Percentiles rank a stretch among this genome's conserved stretches.
phyloP scores from a whole-genome alignment of 2,329 filamentous ascomycete genomes.

The Exophiala lecanii-corni region DNA sequence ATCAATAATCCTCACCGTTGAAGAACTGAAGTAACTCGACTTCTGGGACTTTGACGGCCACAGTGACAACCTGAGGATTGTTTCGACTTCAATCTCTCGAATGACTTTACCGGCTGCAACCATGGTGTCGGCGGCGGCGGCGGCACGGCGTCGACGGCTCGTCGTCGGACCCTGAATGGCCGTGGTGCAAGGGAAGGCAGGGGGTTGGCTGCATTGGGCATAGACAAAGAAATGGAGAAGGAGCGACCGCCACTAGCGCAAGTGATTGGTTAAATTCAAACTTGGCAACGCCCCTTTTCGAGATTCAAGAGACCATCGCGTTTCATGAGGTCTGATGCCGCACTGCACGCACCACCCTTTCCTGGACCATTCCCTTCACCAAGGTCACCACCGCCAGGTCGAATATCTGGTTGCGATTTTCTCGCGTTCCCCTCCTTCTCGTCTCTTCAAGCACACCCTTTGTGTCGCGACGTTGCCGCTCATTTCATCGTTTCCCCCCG shows the following conservation, averaged over 20 bases:
- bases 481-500: slow-evolving; percentile 8
- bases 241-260: neutral
- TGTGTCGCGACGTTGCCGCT: slow-evolving; percentile 17
- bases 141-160: too few species aligned
- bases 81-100: too few species aligned
- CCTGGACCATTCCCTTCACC: slow-evolving; percentile 30
- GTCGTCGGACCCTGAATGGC: too few species aligned
- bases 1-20: too few species aligned
- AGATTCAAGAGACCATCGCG: slow-evolving; percentile 11
- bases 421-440: neutral
- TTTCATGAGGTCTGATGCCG: slow-evolving; percentile 9
- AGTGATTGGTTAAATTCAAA: slow-evolving; percentile 5
- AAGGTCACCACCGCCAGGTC: neutral
- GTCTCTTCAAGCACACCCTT: slow-evolving; percentile 6
- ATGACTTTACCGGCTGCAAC: too few species aligned
- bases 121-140: too few species aligned
- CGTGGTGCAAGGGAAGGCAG: too few species aligned
- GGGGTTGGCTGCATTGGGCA: neutral
- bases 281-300: slow-evolving; percentile 15
- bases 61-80: too few species aligned
- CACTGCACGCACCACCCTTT: slow-evolving; percentile 29
- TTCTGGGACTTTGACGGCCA: too few species aligned
- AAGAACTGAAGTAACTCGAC: too few species aligned
- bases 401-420: slow-evolving; percentile 2
- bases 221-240: neutral